Base-by-base conservation (phyloP, 257 asterid species). In the Petunia secreta region DNA sequence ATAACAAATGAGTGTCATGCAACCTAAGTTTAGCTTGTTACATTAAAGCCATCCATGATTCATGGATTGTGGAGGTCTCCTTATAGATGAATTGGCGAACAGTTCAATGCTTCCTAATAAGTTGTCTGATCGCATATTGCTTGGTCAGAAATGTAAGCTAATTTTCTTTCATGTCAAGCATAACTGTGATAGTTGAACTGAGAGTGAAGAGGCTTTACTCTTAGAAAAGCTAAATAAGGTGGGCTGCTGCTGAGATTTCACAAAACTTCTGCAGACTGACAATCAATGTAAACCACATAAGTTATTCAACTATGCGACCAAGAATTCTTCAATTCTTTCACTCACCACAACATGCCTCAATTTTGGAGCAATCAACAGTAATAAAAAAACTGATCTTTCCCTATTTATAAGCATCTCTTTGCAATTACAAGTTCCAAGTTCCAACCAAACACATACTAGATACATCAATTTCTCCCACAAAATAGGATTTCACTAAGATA, bases 401-500 rank as follows among this genome's bases (percentile, higher is more conserved):
- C 10, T 16, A 68, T 3, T 68, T 44, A 68, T n/a, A 43, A 67
- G 41, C n/a, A 67, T 67, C 55, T 43, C n/a, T 68, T 15, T 71
- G 60, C 50, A 9, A 8, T 53, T 50, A 67, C 36, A 25, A 25
- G 25, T 25, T 25, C 25, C 25, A 25, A 25, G 25, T 25, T 25
- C 25, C 25, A 79, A 3, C 62, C 25, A 10, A 79, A 16, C 16
- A 71, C 36, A 71, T 10, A 15, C 6, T 59, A 48, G 57, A 68
- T 44, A 40, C 44, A 48, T 11, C 60, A 71, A 69, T 2, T 63
- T 74, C n/a, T 38, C 8, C 41, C 38, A 38, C 34, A 38, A 63
- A 63, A 36, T 36, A 34, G 59, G 77, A 69, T 9, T 69, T 69
- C 77, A 38, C n/a, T 37, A 63, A 64, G 46, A 39, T 34, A 64